Conservation (phyloP, 78 protist species). For the Planoprotostelium fungivorum region DNA sequence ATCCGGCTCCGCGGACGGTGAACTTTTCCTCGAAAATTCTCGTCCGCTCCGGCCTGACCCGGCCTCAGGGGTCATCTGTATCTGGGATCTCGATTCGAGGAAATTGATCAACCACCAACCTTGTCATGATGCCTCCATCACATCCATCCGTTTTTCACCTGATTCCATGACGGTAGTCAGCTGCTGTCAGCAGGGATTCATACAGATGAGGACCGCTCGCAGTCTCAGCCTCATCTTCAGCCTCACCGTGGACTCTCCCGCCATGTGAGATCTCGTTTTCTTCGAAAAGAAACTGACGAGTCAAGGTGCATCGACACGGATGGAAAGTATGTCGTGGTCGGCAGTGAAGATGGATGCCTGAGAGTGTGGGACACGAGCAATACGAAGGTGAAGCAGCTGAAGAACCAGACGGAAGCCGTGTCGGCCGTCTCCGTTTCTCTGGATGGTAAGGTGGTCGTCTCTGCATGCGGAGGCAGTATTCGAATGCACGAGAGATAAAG, state of each 20-base stretch:
- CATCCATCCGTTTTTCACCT: neutral
- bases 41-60: conserved; percentile 9
- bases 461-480: neutral
- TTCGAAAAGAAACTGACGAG: neutral
- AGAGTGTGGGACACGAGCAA: neutral
- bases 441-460: neutral
- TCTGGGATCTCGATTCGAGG: neutral
- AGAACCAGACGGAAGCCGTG: neutral
- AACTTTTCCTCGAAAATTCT: conserved; percentile 15
- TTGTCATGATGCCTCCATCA: neutral
- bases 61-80: neutral
- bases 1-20: conserved; percentile 47
- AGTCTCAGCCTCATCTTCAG: neutral
- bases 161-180: neutral
- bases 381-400: neutral
- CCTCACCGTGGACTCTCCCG: neutral
- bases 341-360: neutral
- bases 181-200: neutral
- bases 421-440: neutral
- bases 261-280: neutral
- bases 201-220: neutral
- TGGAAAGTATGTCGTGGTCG: neutral
- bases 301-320: neutral
- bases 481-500: too few relatives aligned
- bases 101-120: neutral